Base-by-base conservation (phyloP, 768 basidiomycete species). In the Pulveroboletus sp. region DNA sequence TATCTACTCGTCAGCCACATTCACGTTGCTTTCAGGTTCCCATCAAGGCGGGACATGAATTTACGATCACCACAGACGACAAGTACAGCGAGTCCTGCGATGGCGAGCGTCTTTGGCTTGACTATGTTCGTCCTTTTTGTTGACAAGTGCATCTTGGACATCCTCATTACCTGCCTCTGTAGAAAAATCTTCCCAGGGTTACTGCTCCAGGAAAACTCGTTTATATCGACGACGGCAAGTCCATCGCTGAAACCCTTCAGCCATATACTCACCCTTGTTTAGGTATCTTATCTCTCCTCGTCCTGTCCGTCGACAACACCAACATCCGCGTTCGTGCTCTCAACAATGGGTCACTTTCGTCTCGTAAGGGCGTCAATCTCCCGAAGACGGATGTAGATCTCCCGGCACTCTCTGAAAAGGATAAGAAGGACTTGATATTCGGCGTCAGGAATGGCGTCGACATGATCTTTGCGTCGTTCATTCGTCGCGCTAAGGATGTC, bases 381-480 rank as follows among this genome's bases (percentile, higher is more conserved):
- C 96, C 96, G 61, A 96, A 97, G 73, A 98, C 96, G 55, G 79
- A 86, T 11, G 96, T 99, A 62, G 96, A 99, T 72, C 84, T 99
- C 46, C 96, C 96, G 46, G 91, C 96, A 45, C 82, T 99, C 38
- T 96, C 93, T 50, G 90, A 92, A 49, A 98, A 99, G 79, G 96
- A 99, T 81, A 97, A 96, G 78, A 83, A 82, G 57, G 96, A 98
- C 66, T 72, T 99, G 52, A 69, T 76, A 55, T 99, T 98, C 56
- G 96, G 96, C 71, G 95, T 96, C 65, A 87, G 83, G 80, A 98
- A 99, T 71, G 86, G 86, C 54, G 94, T 99, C 56, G 96, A 99
- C 78, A 98, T 99, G 94, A 72, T 99, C 63, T 99, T 99, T 67
- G 96, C 96, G 6, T 98, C 96, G 4, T 99, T 98, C 71, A 98